These are phyloP conservation scores for Coemansia guatemalensis DNA, from an alignment of 192 early-diverging fungal species.

Conservation along the genomic window DNA sequence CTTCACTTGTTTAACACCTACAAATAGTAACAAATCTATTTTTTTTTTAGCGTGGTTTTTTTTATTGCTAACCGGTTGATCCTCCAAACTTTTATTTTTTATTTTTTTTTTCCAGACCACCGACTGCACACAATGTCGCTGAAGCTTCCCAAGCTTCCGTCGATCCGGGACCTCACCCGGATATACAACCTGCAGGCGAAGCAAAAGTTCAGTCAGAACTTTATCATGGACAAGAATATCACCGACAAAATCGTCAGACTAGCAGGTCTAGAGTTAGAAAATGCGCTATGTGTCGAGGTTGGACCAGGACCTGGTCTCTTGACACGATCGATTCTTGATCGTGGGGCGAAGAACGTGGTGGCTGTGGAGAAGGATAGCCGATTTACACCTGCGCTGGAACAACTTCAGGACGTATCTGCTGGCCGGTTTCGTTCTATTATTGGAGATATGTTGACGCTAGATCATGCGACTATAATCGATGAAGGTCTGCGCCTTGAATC, in stretches of 20 bases:
- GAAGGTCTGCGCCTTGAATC: slow-evolving; percentile 18
- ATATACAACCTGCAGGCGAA: slow-evolving; percentile 72
- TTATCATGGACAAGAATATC: slow-evolving; percentile 80
- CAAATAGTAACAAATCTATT: background rate
- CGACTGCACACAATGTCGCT: slow-evolving; percentile 14
- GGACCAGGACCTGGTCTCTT: slow-evolving; percentile 78
- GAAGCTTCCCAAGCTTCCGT: slow-evolving; percentile 61
- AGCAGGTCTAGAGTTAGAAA: slow-evolving; percentile 57
- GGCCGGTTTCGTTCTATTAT: slow-evolving; percentile 58
- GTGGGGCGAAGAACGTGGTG: slow-evolving; percentile 61
- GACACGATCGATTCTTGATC: slow-evolving; percentile 74
- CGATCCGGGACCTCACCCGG: slow-evolving; percentile 69
- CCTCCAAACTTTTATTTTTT: background rate
- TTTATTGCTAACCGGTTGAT: background rate
- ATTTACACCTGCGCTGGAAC: slow-evolving; percentile 68
- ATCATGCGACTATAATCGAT: slow-evolving; percentile 57
- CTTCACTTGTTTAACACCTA: background rate
- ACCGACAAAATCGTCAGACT: slow-evolving; percentile 70
- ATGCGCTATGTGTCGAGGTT: slow-evolving; percentile 71
- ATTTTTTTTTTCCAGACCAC: background rate
- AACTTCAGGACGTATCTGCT: slow-evolving; percentile 68
- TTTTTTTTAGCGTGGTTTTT: slow-evolving; percentile 14
- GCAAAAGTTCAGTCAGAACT: slow-evolving; percentile 77
- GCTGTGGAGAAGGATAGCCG: slow-evolving; percentile 73
- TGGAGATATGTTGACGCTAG: slow-evolving; percentile 64